Percentiles rank a stretch among this genome's conserved stretches.
phyloP scores from a whole-genome alignment of 2,329 filamentous ascomycete species.

The Penicillium sp. region DNA sequence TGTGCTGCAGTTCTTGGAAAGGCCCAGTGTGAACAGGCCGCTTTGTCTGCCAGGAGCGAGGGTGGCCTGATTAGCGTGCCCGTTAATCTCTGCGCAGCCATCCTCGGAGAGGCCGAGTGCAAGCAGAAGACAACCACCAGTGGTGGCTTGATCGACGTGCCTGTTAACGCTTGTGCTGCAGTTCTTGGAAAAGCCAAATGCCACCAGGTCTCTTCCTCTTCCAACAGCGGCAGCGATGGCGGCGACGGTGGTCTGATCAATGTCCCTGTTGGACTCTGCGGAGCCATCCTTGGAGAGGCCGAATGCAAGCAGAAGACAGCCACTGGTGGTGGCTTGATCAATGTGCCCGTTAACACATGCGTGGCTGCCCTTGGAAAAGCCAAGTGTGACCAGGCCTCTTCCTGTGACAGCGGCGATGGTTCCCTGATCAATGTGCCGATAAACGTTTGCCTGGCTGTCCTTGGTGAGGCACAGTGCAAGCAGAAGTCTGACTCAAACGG shows the following conservation, averaged over 20 bases:
- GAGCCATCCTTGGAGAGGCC: constrained; percentile 27
- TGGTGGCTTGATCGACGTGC: constrained; percentile 25
- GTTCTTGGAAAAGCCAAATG: constrained; percentile 26
- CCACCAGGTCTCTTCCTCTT: constrained; percentile 17
- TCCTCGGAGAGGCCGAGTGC: constrained; percentile 27
- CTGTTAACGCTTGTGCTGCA: constrained; percentile 22
- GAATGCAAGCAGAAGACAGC: constrained; percentile 23
- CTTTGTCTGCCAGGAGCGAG: constrained; percentile 1
- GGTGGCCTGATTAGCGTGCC: constrained; percentile 23
- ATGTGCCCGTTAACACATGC: constrained; percentile 24
- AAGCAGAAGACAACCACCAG: constrained; percentile 15
- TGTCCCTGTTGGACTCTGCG: constrained; percentile 27
- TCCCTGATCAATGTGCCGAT: constrained; percentile 28
- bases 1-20: constrained; percentile 25
- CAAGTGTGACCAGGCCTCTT: constrained; percentile 25
- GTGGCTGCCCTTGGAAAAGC: constrained; percentile 23
- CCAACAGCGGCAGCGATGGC: not conserved
- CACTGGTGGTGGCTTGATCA: constrained; percentile 20
- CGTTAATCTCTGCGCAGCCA: constrained; percentile 21
- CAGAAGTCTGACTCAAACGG: constrained; percentile 15
- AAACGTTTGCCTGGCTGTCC: constrained; percentile 29
- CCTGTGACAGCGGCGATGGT: constrained; percentile 1
- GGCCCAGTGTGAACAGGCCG: constrained; percentile 25
- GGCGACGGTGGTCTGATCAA: constrained; percentile 15
- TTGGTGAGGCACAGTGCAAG: constrained; percentile 27